Conservation (phyloP, 495 filamentous ascomycete species). For the Hyaloscypha variabilis region DNA sequence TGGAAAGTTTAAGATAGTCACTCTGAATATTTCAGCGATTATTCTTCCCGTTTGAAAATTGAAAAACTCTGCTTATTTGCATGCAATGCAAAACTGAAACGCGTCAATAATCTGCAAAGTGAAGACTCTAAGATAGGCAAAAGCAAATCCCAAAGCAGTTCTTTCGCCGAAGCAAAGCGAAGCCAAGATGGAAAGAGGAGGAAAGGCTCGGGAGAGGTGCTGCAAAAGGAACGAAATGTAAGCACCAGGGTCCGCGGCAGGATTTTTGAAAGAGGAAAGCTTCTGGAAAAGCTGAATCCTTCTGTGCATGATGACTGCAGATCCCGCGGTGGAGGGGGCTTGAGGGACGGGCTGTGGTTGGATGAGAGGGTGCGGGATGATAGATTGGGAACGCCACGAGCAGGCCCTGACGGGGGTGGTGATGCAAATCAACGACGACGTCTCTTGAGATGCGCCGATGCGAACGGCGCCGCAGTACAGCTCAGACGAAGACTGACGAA, state of each 20-base stretch:
- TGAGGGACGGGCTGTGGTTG: constrained; percentile 4
- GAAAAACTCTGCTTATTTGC: background rate
- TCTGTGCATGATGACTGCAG: constrained; percentile 6
- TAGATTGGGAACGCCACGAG: background rate
- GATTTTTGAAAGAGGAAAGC: constrained; percentile 5
- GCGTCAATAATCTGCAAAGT: too few relatives aligned
- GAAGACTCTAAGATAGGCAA: too few relatives aligned
- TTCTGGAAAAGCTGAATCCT: constrained; percentile 17
- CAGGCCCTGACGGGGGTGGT: background rate
- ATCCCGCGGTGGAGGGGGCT: constrained; percentile 1
- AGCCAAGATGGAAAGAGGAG: too few relatives aligned
- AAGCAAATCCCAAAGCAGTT: too few relatives aligned
- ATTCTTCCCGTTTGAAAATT: background rate
- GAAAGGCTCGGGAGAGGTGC: background rate
- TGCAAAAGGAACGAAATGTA: background rate
- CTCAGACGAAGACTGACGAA: too few relatives aligned
- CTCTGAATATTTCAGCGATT: background rate
- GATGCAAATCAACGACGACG: too few relatives aligned
- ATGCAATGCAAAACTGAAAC: background rate
- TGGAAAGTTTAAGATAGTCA: background rate
- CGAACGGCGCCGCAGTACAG: too few relatives aligned
- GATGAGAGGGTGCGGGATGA: background rate
- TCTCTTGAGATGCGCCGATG: too few relatives aligned
- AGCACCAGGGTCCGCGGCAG: background rate
- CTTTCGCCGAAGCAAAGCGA: too few relatives aligned